These are phyloP conservation scores for Coemansia sp. DNA, from an alignment of 192 early-diverging fungal genomes.

Conservation along the genomic window DNA sequence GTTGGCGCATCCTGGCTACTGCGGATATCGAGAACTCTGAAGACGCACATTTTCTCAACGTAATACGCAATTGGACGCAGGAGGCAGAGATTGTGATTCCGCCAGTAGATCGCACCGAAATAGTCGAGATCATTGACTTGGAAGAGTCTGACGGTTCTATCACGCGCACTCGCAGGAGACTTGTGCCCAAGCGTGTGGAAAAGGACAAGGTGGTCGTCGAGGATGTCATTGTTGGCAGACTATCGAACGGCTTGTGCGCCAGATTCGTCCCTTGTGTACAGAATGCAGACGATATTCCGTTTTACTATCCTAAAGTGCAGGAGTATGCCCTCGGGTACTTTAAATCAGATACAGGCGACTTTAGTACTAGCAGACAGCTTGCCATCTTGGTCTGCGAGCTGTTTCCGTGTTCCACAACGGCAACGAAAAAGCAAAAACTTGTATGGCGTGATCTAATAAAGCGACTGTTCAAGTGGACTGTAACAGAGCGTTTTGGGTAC, in stretches of 20 bases:
- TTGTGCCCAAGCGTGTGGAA: constrained; percentile 49
- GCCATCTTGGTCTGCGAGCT: constrained; percentile 31
- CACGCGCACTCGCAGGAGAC: constrained; percentile 23
- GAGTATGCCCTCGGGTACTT: constrained; percentile 42
- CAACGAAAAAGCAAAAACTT: constrained; percentile 58
- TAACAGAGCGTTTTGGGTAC: constrained; percentile 71
- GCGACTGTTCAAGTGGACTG: constrained; percentile 71
- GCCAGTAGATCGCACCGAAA: constrained; percentile 59
- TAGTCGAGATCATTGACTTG: not conserved
- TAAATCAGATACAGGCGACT: not conserved
- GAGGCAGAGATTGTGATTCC: constrained; percentile 65
- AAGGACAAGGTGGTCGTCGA: constrained; percentile 42
- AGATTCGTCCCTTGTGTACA: constrained; percentile 29
- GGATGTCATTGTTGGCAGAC: constrained; percentile 26
- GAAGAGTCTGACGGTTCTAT: not conserved
- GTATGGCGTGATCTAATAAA: constrained; percentile 66
- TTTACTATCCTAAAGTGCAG: constrained; percentile 49
- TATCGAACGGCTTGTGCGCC: constrained; percentile 16
- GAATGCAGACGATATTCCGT: constrained; percentile 35
- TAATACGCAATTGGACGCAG: constrained; percentile 60
- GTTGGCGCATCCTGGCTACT: constrained; percentile 35
- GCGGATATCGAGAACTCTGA: constrained; percentile 34
- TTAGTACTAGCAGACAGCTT: constrained; percentile 3
- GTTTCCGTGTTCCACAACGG: constrained; percentile 12
- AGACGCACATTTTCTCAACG: constrained; percentile 37